phyloP scores from a whole-genome alignment of 148 eudicot species.

The Rhododendron vialii region DNA sequence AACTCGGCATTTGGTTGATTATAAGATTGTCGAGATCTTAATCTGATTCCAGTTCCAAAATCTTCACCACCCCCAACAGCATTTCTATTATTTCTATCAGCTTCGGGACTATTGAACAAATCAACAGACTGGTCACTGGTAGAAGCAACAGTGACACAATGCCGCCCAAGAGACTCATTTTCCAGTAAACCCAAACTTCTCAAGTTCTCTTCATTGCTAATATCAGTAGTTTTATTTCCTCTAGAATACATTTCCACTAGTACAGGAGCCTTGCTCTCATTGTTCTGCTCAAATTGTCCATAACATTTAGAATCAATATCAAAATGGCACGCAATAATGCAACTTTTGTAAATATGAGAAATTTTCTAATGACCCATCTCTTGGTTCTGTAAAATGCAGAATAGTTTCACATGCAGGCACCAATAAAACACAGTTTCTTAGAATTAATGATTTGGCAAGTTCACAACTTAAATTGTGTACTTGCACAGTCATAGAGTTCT shows the following conservation, averaged over 20 bases:
- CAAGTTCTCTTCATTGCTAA: neutral
- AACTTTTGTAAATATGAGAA: neutral
- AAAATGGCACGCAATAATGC: neutral
- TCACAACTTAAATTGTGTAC: too few species aligned
- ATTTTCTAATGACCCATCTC: neutral
- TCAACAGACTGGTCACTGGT: conserved; percentile 27
- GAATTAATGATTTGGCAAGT: neutral
- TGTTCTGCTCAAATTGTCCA: conserved; percentile 10
- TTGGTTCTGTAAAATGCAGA: neutral
- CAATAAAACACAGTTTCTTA: neutral
- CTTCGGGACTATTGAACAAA: conserved; percentile 11
- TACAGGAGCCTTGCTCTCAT: neutral
- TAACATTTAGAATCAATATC: neutral
- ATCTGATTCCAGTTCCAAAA: conserved; percentile 42
- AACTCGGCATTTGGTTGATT: conserved; percentile 11
- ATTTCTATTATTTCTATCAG: conserved; percentile 2
- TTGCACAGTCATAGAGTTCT: neutral
- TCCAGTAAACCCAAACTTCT: neutral
- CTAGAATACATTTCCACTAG: neutral
- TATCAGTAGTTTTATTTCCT: neutral
- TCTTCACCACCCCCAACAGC: conserved; percentile 11
- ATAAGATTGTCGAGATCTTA: conserved; percentile 31
- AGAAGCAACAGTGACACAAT: conserved; percentile 4
- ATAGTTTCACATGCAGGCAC: neutral
- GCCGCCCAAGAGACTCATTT: neutral